Base-by-base conservation (phyloP, 169 alveolate genomes). In the Plasmodium ovale region DNA sequence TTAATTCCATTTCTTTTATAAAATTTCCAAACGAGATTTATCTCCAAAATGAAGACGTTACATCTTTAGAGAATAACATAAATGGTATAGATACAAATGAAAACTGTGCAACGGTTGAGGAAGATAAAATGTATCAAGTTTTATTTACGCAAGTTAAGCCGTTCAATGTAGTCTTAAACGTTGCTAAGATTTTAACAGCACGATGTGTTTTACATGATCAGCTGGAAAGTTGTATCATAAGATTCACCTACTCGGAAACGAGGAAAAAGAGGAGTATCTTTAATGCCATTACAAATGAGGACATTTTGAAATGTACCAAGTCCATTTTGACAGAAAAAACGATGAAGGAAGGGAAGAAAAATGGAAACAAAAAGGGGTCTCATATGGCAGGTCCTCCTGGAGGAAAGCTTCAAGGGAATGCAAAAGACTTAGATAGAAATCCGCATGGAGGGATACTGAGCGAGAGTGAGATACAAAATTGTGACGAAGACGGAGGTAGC, bases 201-300 rank as follows among this genome's bases (percentile, higher is more conserved):
- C 67, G 90, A n/a, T 67, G 19, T 37, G 59, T 82, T 16, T 25
- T 82, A 16, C 90, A 82, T 64, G 72, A 82, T 31, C 10, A 65
- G 12, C 33, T 82, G 29, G 72, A 39, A 21, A 82, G 53, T 21
- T 65, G 90, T 44, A 29, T 82, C 3, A 82, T 82, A 14, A 65
- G 44, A 58, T 82, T 49, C 49, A 2, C 5, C 19, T 29, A 21
- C 16, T n/a, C n/a, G n/a, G n/a, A n/a, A n/a, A n/a, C n/a, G n/a
- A n/a, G n/a, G n/a, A n/a, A 16, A 21, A 29, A 42, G 12, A 37
- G 31, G 0, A 27, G 29, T 14, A 29, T 82, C 19, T 82, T 82
- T 56, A 47, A 47, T 27, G 59, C 59, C 47, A 33, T 59, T 21
- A 16, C 71, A 7, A 68, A 19, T 16, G 71, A 3, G 6, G 1